Conservation (phyloP, 345 rosid species). For the Ceriops zippeliana region DNA sequence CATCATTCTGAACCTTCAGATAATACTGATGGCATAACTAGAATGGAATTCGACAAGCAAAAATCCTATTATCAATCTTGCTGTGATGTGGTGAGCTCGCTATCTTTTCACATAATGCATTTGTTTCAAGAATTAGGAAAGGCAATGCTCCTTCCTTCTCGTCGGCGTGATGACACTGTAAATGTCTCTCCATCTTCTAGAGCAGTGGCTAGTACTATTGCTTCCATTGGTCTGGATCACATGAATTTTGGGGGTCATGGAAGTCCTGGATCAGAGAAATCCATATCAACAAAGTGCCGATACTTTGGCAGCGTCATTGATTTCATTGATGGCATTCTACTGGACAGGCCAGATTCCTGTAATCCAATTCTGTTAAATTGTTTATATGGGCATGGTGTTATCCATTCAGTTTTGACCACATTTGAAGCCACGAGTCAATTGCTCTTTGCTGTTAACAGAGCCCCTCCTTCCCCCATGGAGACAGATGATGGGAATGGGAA, state of each 20-base stretch:
- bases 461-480: conserved; percentile 83
- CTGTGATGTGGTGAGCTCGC: conserved; percentile 86
- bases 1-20: conserved; percentile 50
- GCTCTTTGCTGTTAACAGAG: conserved; percentile 64
- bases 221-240: conserved; percentile 72
- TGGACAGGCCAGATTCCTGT: conserved; percentile 87
- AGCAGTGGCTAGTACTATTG: conserved; percentile 74
- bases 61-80: conserved; percentile 78
- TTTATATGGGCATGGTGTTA: conserved; percentile 73
- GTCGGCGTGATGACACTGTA: conserved; percentile 83
- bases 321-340: conserved; percentile 76
- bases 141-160: conserved; percentile 87
- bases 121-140: conserved; percentile 96
- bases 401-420: conserved; percentile 80
- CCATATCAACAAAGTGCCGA: conserved; percentile 82
- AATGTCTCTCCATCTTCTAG: conserved; percentile 79
- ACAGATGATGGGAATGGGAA: conserved; percentile 65
- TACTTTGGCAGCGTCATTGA: conserved; percentile 91
- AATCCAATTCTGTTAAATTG: conserved; percentile 78
- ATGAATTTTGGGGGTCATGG: conserved; percentile 69
- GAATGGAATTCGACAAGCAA: conserved; percentile 66
- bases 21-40: conserved; percentile 38
- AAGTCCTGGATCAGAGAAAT: conserved; percentile 49
- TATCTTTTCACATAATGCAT: conserved; percentile 81
- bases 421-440: conserved; percentile 95